Base-by-base conservation (phyloP, 805 yeast species). In the Saturnispora sanitii region DNA sequence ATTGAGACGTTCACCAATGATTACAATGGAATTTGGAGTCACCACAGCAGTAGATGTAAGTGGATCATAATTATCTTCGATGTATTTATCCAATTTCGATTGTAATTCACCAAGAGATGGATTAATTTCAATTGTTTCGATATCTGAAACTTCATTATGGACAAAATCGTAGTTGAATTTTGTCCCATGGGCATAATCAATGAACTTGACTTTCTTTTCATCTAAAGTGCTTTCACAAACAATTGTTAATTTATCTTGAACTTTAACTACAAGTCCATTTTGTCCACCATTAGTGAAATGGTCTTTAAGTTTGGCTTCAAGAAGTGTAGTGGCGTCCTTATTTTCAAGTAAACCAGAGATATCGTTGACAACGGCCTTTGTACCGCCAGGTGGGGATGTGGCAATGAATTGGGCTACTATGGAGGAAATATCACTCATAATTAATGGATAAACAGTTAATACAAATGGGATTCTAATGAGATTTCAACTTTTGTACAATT, bases 1-100 rank as follows among this genome's bases (percentile, higher is more conserved):
- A 57, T 80, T 85, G 49, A 76, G 66, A 58, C 76, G 78, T 49
- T 77, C 79, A 40, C 90, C 94, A 35, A 81, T 70, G 20, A 87
- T 68, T 11, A 50, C 38, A 16, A 51, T 55, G 6, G 66, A 49
- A 21, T 77, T 66, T 4, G 45, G 55, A 1, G 74, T 74, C 28
- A 71, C 57, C 3, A 72, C 62, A 8, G 68, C 55, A 20, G 60
- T 66, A n/a, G 68, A 69, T 53, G 57, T 70, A 11, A 57, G 54
- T 4, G 79, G 73, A 2, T 90, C 85, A 55, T 71, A 90, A 52
- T 82, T 85, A 40, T 73, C 77, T 3, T 61, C 55, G 2, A 80
- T 75, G 55, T 88, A 88, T 19, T 45, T 49, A 38, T 61, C 60
- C 34, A 80, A 62, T 21, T 56, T 45, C 3, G 41, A 34, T 23